A percentile compares a stretch with the other conserved stretches of the same genome.
Evolutionary conservation across 805 yeast species (phyloP).

Genomic region (Saturnispora zaruensis): DNA sequence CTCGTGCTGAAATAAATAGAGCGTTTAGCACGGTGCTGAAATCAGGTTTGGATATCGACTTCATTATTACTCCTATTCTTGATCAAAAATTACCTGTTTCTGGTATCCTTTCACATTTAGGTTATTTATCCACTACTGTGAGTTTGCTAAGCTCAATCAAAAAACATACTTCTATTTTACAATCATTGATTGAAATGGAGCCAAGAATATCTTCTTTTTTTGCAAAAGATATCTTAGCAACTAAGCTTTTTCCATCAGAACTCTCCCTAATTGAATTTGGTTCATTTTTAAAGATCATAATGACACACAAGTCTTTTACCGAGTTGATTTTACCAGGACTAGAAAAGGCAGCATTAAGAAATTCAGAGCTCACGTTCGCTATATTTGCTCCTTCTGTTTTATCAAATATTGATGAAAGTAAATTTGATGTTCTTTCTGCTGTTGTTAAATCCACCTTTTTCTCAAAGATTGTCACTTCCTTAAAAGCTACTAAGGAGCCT

Average conservation of each 20-base stretch:
- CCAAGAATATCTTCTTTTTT: constrained; percentile 23
- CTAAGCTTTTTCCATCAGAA: constrained; percentile 20
- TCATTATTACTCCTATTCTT: constrained; percentile 12
- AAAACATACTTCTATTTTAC: constrained; percentile 5
- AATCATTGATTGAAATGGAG: constrained; percentile 12
- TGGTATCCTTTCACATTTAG: constrained; percentile 18
- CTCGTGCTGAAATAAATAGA: constrained; percentile 25
- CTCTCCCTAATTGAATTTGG: constrained; percentile 18
- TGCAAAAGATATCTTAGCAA: constrained; percentile 30
- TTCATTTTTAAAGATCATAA: constrained; percentile 10
- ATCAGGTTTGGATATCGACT: neutral
- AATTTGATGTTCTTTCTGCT: constrained; percentile 35
- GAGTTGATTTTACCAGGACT: constrained; percentile 38
- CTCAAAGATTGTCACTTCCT: constrained; percentile 41
- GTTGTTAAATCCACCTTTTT: constrained; percentile 38
- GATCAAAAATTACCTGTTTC: constrained; percentile 16
- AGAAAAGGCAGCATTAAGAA: constrained; percentile 67
- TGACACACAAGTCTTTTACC: constrained; percentile 11
- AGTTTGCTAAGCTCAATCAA: neutral
- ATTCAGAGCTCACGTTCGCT: constrained; percentile 66
- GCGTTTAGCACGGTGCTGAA: constrained; percentile 20
- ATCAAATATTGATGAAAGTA: constrained; percentile 19
- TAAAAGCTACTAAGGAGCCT: constrained; percentile 64
- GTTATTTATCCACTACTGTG: constrained; percentile 14
- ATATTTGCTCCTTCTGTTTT: constrained; percentile 45